A percentile compares a stretch with the other conserved stretches of the same genome.
These are phyloP conservation scores for Mycena vulgaris DNA, from an alignment of 768 basidiomycete genomes.

Conservation along the genomic window DNA sequence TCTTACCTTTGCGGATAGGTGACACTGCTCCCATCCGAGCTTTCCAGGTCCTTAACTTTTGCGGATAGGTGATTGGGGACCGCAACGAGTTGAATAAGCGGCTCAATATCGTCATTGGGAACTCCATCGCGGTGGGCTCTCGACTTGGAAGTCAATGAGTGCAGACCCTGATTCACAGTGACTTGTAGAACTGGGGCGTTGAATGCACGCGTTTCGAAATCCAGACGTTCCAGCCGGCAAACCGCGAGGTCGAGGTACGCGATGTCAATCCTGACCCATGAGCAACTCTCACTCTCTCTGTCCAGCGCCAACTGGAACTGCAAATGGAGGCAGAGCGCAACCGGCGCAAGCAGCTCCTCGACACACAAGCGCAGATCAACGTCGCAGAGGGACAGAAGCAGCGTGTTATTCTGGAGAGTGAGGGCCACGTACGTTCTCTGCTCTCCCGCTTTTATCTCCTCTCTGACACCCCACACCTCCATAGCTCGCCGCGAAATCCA, in stretches of 20 bases:
- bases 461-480: not conserved
- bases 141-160: not conserved
- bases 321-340: constrained; percentile 75
- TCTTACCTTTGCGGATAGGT: too few species aligned
- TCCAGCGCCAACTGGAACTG: constrained; percentile 70
- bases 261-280: not conserved
- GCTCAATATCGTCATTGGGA: constrained; percentile 65
- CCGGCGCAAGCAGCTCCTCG: constrained; percentile 68
- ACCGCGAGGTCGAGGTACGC: constrained; percentile 70
- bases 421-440: constrained; percentile 60
- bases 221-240: constrained; percentile 73
- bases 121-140: constrained; percentile 58
- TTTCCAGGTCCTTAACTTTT: not conserved
- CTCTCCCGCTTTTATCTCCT: not conserved
- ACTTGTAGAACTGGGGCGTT: constrained; percentile 66
- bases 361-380: constrained; percentile 72
- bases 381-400: constrained; percentile 73
- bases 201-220: constrained; percentile 72
- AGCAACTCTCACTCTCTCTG: not conserved
- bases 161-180: not conserved
- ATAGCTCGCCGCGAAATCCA: constrained; percentile 65
- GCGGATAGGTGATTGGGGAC: constrained; percentile 63
- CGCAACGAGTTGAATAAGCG: constrained; percentile 68
- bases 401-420: constrained; percentile 68
- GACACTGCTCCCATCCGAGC: too few species aligned